Base-by-base conservation (phyloP, 192 early-diverging fungal species). In the Coemansia brasiliensis region DNA sequence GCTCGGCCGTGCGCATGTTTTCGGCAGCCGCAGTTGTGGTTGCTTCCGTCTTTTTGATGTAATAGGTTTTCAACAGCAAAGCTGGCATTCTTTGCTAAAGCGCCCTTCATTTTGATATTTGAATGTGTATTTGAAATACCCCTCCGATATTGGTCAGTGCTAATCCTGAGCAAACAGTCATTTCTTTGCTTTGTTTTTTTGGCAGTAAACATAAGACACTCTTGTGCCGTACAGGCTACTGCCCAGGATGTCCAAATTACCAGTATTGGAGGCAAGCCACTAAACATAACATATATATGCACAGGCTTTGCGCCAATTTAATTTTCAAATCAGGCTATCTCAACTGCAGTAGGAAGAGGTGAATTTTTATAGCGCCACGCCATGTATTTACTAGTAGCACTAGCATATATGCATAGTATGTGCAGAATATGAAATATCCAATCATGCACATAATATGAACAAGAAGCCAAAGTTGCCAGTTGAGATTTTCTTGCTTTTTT, bases 1-100 rank as follows among this genome's bases (percentile, higher is more conserved):
- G 49, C 29, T 51, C 49, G 26, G 27, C 62, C 49, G 41, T 38
- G 16, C 58, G 59, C 50, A 55, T 69, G 44, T 54, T 76, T 32
- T 69, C 73, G 38, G 55, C 44, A 18, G 73, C 62, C 24, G 72
- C 72, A 20, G 22, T 61, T 15, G 42, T 65, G 26, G 59, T 50
- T 54, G 73, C 73, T 27, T 52, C 61, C 3, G 20, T 45, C 17
- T 29, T 57, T 2, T 21, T 57, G 43, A 57, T 57, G 41, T 57
- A 45, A 57, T 57, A 8, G 26, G 3, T 35, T 1, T 35, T 35
- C n/a, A n/a, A n/a, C n/a, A 35, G 32, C 32, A 35, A 35, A 35
- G 32, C 32, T 27, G 20, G n/a, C 57, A 48, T n/a, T 3, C 13
- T 20, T 38, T 58, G 16, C 15, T 35, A 37, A 45, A 57, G 24